Base-by-base conservation (phyloP, 2,329 filamentous ascomycete genomes). In the Pseudogymnoascus sp. region DNA sequence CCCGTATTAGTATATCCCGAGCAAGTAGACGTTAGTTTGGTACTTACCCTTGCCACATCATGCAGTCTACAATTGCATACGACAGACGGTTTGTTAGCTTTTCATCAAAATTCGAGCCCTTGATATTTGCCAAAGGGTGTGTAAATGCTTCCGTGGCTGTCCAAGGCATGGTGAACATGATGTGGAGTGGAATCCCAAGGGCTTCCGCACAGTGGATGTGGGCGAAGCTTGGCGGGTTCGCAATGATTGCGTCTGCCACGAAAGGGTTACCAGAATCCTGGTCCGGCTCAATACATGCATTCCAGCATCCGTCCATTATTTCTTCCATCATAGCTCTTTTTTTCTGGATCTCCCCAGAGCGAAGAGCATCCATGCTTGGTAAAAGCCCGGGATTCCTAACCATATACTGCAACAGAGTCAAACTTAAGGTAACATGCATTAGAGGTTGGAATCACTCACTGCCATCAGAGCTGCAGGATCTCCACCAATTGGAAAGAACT, bases 301-400 rank as follows among this genome's bases (percentile, higher is more conserved):
- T 79, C 92, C 92, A 96, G 68, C 89, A 93, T 0, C 91, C 90
- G 25, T 87, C 78, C 14, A 96, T 76, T 65, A 94, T 92, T 63
- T 89, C 71, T 61, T 84, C 82, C 59, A 94, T 89, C 28, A 87
- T 88, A 63, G 81, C 84, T 12, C 90, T 81, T 35, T 89, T 80
- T 71, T 85, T 86, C 50, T 81, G 84, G 58, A 95, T 83, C 69
- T 93, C 90, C 2, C 90, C 90, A 63, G 67, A 74, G 33, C 65
- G 71, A 57, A 94, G 74, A 0, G 86, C 86, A 57, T 90, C 85
- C 64, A 92, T 83, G 0, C 86, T 87, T 1, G 90, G 90, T 84
- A 94, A 90, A 30, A 95, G 77, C 0, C 90, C 89, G 0, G 90
- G 89, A 66, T 93, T 88, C 73, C 91, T 92, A 54, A 93, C 90